Percentiles rank a stretch among this genome's conserved stretches.
phyloP scores from a whole-genome alignment of 192 early-diverging fungal species.

The Coemansia sp. region DNA sequence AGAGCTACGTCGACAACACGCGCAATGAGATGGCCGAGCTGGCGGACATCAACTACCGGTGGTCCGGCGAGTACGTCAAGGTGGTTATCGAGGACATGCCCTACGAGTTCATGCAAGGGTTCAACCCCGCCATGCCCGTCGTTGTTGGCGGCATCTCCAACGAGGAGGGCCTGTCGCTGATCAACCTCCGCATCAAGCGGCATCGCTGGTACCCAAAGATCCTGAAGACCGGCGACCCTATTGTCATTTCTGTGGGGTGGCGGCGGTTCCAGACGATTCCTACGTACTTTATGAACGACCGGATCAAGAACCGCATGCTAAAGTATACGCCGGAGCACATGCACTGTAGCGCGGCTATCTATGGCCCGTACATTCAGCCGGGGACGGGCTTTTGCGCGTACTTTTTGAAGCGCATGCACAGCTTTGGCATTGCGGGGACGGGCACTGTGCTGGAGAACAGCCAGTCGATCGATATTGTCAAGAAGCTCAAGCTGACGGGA shows the following conservation, averaged over 20 bases:
- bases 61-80: slow-evolving; percentile 91
- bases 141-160: slow-evolving; percentile 84
- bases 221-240: slow-evolving; percentile 96
- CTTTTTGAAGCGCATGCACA: slow-evolving; percentile 62
- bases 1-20: slow-evolving; percentile 79
- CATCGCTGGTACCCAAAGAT: slow-evolving; percentile 97
- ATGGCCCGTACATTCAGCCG: slow-evolving; percentile 92
- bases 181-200: slow-evolving; percentile 94
- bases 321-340: slow-evolving; percentile 99
- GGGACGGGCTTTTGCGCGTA: slow-evolving; percentile 94
- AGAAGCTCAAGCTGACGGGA: slow-evolving; percentile 98
- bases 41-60: slow-evolving; percentile 86
- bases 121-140: slow-evolving; percentile 88
- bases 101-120: slow-evolving; percentile 90
- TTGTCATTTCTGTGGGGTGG: slow-evolving; percentile 98
- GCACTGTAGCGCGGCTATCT: slow-evolving; percentile 97
- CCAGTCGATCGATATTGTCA: slow-evolving; percentile 91
- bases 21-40: slow-evolving; percentile 84
- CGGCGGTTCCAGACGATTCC: slow-evolving; percentile 97
- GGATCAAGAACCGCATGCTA: slow-evolving; percentile 93
- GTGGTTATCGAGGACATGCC: slow-evolving; percentile 89
- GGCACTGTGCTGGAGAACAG: slow-evolving; percentile 94
- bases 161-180: slow-evolving; percentile 93
- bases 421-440: slow-evolving; percentile 95
- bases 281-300: slow-evolving; percentile 88